These are phyloP conservation scores for Haematococcus lacustris DNA, from an alignment of 139 green algal species.

Conservation along the genomic window DNA sequence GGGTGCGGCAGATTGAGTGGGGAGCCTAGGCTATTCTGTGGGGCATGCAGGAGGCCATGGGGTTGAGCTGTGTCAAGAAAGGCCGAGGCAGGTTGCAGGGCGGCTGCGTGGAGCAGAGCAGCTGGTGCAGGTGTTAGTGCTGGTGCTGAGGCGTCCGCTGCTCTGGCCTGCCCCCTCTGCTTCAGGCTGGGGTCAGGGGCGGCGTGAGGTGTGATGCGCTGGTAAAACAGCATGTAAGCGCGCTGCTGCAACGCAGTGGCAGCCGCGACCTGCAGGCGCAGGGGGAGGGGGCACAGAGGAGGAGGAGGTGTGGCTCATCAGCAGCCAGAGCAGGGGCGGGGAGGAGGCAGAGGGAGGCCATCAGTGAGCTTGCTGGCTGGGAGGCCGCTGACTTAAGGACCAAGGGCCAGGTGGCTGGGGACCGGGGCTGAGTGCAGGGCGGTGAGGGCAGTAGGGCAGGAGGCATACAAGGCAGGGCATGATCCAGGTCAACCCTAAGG, in stretches of 20 bases:
- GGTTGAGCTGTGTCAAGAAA: no score
- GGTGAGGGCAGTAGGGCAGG: background rate
- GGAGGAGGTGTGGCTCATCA: background rate
- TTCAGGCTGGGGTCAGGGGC: background rate
- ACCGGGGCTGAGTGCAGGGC: background rate
- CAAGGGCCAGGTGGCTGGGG: background rate
- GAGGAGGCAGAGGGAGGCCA: background rate
- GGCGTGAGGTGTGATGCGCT: conserved; percentile 1
- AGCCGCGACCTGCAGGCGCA: background rate
- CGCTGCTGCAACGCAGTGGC: conserved; percentile 11
- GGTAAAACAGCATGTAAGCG: conserved; percentile 48
- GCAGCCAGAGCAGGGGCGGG: background rate
- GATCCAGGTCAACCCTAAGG: no score
- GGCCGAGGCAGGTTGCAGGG: no score
- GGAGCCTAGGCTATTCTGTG: no score
- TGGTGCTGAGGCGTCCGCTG: background rate
- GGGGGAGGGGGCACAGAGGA: background rate
- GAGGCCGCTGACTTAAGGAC: conserved; percentile 1
- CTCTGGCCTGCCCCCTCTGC: background rate
- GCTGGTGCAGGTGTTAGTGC: background rate
- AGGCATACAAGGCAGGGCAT: no score
- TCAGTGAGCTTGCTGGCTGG: background rate
- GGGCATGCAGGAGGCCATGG: no score
- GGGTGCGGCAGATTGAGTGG: no score
- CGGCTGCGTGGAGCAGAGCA: no score